Base-by-base conservation (phyloP, 495 filamentous ascomycete species). In the Penicillium robsamsonii region DNA sequence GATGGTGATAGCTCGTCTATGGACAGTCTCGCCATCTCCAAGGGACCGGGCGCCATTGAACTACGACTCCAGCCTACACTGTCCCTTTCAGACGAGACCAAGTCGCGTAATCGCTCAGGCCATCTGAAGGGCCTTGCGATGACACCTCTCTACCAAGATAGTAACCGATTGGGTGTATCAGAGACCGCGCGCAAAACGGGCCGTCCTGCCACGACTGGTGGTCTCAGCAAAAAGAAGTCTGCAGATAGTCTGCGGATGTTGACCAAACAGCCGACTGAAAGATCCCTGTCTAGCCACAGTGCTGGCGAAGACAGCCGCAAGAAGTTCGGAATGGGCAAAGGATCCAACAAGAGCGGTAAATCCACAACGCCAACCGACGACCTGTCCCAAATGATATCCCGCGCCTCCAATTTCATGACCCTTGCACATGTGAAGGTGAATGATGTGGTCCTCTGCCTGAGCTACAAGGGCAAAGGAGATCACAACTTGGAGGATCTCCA, bases 331-430 rank as follows among this genome's bases (percentile, higher is more conserved):
- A 70, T 89, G 7, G 70, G 73, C 29, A 80, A 81, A 29, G 64
- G 74, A 7, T 53, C 70, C 10, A 66, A 60, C 30, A 77, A 76
- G 60, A 74, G 80, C 10, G 74, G 64, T 12, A 85, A 88, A 59
- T 61, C 68, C 27, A 75, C 76, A 35, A 75, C 83, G 41, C 79
- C 82, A 6, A 89, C 88, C 0, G 95, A 97, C 65, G 95, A 99
- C 61, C 74, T 99, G n/a, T 91, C 92, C 2, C 92, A 96, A 74
- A 99, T 99, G 94, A 92, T 99, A 68, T 85, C 87, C 46, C 85
- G 94, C 30, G 94, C 94, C 7, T 94, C 89, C 20, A 96, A 93
- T 67, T 97, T 94, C 75, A 97, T 97, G 91, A 97, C 92, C 0
- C 83, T 99, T 25, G 87, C 93, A 17, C 95, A 94, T 65, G 91